phyloP scores from a whole-genome alignment of 2,329 filamentous ascomycete species.

The Fusarium solani-melongenae region DNA sequence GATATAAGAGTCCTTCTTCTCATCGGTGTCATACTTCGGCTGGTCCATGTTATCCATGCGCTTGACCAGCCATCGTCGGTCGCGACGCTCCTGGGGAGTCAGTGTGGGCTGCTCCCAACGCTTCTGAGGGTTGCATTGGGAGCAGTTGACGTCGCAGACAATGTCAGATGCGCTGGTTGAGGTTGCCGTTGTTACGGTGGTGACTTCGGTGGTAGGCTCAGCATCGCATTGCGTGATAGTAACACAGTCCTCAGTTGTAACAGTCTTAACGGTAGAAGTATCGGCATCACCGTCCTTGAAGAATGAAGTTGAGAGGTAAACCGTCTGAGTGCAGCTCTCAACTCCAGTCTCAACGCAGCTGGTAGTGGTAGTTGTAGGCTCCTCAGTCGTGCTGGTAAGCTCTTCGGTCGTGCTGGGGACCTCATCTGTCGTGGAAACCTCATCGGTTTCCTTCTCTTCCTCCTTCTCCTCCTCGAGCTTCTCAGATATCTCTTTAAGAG shows the following conservation, averaged over 20 bases:
- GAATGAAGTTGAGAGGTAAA: background rate
- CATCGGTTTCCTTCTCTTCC: background rate
- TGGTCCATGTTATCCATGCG: background rate
- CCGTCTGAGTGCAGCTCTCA: background rate
- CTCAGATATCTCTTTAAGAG: conserved; percentile 18
- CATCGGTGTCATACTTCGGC: background rate
- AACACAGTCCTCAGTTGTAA: background rate
- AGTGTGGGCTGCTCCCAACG: conserved; percentile 3
- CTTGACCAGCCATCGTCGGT: background rate
- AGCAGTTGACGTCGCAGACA: conserved; percentile 12
- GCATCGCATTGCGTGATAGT: background rate
- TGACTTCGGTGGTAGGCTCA: background rate
- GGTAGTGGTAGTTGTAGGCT: background rate
- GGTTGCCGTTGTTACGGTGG: background rate
- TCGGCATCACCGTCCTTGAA: background rate
- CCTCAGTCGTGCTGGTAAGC: background rate
- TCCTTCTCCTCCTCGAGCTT: conserved; percentile 14
- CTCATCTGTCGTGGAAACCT: background rate
- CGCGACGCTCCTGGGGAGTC: background rate
- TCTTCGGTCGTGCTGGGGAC: background rate
- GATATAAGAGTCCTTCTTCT: background rate
- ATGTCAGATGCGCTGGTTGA: background rate
- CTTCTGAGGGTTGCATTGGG: background rate
- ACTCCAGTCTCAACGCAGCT: background rate
- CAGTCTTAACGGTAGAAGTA: background rate